Percentiles rank a stretch among this genome's conserved stretches.
Conservation (phyloP, 1,139 yeast species). For the Eremothecium coryli region DNA sequence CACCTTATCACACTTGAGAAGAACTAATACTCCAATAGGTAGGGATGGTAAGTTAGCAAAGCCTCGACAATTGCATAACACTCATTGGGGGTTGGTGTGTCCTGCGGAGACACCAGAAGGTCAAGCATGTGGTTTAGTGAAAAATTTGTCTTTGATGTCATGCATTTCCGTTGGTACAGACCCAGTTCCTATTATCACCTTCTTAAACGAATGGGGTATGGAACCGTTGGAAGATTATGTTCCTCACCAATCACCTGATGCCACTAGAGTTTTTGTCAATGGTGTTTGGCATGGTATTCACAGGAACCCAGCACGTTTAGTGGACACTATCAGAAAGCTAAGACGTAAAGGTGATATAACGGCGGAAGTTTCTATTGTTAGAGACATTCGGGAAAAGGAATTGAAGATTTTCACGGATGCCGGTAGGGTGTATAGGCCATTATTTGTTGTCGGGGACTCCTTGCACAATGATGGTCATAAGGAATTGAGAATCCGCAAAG, state of each 20-base stretch:
- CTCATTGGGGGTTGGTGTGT: constrained; percentile 99
- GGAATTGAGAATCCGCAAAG: constrained; percentile 74
- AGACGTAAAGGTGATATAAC: constrained; percentile 94
- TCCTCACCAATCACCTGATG: constrained; percentile 84
- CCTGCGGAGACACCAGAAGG: constrained; percentile 99
- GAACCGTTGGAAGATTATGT: constrained; percentile 94
- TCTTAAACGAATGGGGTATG: constrained; percentile 98
- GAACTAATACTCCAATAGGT: constrained; percentile 98
- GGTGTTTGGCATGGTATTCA: constrained; percentile 99
- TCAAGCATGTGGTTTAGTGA: constrained; percentile 98
- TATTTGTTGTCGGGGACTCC: constrained; percentile 77
- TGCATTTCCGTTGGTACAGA: constrained; percentile 97
- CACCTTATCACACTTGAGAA: constrained; percentile 91
- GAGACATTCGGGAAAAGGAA: constrained; percentile 95
- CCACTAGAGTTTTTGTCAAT: constrained; percentile 90
- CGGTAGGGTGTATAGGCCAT: constrained; percentile 94
- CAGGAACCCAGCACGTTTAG: constrained; percentile 85
- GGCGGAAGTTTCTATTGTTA: constrained; percentile 91
- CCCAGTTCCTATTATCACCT: constrained; percentile 88
- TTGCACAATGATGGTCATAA: constrained; percentile 63
- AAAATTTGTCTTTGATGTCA: constrained; percentile 90
- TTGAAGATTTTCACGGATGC: constrained; percentile 96
- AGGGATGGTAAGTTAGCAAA: constrained; percentile 97
- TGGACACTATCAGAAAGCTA: constrained; percentile 80
- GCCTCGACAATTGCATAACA: constrained; percentile 97